A percentile compares a stretch with the other conserved stretches of the same genome.
These are phyloP conservation scores for Pyrenophora graminea DNA, from an alignment of 2,329 filamentous ascomycete genomes.

Conservation along the genomic window DNA sequence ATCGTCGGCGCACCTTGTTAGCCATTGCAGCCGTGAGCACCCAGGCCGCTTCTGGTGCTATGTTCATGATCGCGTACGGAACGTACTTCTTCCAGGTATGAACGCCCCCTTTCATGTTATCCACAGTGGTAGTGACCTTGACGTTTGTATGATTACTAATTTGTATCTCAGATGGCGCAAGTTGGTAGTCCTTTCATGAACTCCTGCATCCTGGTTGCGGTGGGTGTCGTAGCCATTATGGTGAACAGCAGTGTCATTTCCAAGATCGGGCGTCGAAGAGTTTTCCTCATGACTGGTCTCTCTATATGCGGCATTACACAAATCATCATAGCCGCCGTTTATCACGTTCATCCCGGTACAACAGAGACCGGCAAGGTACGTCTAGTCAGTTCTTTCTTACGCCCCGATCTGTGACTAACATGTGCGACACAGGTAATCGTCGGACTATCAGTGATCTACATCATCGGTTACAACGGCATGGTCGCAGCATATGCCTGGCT, in stretches of 20 bases:
- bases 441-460: conserved; percentile 59
- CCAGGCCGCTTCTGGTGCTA: conserved; percentile 60
- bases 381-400: background rate
- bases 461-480: conserved; percentile 59
- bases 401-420: background rate
- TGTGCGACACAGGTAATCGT: conserved; percentile 49
- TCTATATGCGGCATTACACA: conserved; percentile 60
- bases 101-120: no score
- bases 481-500: conserved; percentile 63
- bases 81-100: conserved; percentile 39
- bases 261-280: conserved; percentile 57
- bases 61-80: conserved; percentile 50
- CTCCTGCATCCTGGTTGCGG: conserved; percentile 58
- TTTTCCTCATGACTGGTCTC: conserved; percentile 59
- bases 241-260: conserved; percentile 60
- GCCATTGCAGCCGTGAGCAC: conserved; percentile 55
- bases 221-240: conserved; percentile 60
- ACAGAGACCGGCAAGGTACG: conserved; percentile 47
- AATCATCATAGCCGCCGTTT: conserved; percentile 59
- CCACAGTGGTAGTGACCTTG: no score
- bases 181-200: conserved; percentile 57
- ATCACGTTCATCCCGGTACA: conserved; percentile 52
- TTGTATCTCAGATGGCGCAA: conserved; percentile 27
- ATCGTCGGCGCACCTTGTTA: conserved; percentile 56
- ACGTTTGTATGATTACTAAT: no score